phyloP scores from a whole-genome alignment of 108 stramenopile species.

The Aurantiochytrium sp. region DNA sequence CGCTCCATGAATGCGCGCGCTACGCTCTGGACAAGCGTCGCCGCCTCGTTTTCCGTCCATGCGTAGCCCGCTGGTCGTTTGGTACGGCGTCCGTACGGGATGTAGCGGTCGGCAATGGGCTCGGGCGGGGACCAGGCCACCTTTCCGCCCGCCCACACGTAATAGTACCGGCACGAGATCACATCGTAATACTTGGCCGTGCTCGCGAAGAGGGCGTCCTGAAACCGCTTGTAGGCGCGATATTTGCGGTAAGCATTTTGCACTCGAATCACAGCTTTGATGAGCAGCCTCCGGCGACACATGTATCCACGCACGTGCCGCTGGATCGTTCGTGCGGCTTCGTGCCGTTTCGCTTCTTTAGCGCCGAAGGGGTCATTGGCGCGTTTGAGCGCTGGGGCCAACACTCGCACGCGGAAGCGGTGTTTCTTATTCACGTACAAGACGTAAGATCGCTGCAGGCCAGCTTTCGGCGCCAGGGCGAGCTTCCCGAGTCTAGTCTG shows the following conservation, averaged over 20 bases:
- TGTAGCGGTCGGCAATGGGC: neutral
- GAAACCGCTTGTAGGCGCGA: neutral
- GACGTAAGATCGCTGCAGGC: neutral
- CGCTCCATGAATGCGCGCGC: neutral
- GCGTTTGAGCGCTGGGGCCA: neutral
- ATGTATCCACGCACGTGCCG: neutral
- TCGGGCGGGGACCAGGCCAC: neutral
- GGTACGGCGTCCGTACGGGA: neutral
- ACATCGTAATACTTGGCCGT: slow-evolving; percentile 21
- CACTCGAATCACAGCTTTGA: neutral
- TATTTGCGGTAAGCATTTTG: neutral
- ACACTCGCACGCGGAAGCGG: neutral
- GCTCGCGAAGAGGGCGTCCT: neutral
- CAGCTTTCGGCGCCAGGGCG: neutral
- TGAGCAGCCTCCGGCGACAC: neutral
- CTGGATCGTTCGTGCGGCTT: neutral
- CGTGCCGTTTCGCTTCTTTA: neutral
- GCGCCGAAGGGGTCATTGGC: neutral
- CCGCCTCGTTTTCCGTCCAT: neutral
- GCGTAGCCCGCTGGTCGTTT: neutral
- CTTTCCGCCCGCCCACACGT: neutral
- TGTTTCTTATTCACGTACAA: neutral
- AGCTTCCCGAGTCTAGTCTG: neutral
- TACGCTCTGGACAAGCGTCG: neutral
- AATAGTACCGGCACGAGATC: neutral